Percentiles rank a stretch among this genome's conserved stretches.
phyloP scores from a whole-genome alignment of 1,139 yeast species.

The Nematodospora anomalae region DNA sequence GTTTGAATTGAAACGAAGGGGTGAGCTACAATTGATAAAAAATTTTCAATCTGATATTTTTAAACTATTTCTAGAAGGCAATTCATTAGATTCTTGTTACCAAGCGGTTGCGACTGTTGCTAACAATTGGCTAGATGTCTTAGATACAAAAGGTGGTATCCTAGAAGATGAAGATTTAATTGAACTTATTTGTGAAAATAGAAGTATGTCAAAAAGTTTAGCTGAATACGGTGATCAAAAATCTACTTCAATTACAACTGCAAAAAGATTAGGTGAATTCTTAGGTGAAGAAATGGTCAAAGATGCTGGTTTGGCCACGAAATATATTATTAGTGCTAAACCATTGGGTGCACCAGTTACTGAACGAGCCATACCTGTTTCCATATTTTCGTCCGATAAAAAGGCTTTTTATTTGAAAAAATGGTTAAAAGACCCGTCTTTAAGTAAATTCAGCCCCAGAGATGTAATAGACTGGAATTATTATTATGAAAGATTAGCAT shows the following conservation, averaged over 20 bases:
- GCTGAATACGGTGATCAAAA: conserved; percentile 89
- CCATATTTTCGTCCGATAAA: conserved; percentile 81
- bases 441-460: conserved; percentile 86
- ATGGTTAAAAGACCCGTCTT: conserved; percentile 81
- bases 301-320: conserved; percentile 94
- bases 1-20: conserved; percentile 94
- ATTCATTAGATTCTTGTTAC: conserved; percentile 75
- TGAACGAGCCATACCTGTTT: conserved; percentile 95
- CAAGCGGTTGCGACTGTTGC: conserved; percentile 90
- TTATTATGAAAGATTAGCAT: conserved; percentile 86
- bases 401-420: conserved; percentile 71
- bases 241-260: conserved; percentile 95
- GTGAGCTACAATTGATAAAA: conserved; percentile 90
- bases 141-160: conserved; percentile 83
- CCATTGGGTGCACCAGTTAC: conserved; percentile 91
- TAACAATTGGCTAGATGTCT: conserved; percentile 91
- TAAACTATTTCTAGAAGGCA: conserved; percentile 86
- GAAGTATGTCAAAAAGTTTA: conserved; percentile 90
- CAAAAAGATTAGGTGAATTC: conserved; percentile 88
- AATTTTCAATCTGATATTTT: conserved; percentile 95
- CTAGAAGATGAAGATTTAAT: conserved; percentile 93
- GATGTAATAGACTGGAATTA: conserved; percentile 91
- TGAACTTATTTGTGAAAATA: conserved; percentile 92
- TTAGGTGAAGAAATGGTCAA: conserved; percentile 97
- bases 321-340: conserved; percentile 83